Conservation (phyloP, 148 eudicot genomes). For the Silene latifolia region DNA sequence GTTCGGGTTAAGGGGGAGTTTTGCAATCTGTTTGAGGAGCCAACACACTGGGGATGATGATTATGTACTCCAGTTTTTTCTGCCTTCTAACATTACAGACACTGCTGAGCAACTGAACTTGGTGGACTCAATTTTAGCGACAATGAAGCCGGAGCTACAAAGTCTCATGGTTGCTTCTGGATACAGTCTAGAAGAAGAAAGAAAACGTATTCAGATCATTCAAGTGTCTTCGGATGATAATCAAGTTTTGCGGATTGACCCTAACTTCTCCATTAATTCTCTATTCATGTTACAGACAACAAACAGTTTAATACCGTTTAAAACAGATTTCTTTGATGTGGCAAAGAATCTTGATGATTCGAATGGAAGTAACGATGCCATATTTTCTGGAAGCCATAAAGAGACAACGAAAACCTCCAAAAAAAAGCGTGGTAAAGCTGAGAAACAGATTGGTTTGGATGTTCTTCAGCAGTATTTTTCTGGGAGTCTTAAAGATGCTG, state of each 20-base stretch:
- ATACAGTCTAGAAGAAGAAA: constrained; percentile 60
- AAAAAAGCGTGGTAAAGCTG: constrained; percentile 88
- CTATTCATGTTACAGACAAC: constrained; percentile 8
- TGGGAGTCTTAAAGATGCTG: constrained; percentile 92
- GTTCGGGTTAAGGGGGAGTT: constrained; percentile 69
- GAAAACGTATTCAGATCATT: constrained; percentile 48
- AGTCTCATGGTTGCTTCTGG: constrained; percentile 82
- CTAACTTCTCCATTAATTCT: constrained; percentile 30
- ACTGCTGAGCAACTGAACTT: constrained; percentile 42
- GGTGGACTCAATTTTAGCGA: constrained; percentile 55
- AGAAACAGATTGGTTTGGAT: constrained; percentile 84
- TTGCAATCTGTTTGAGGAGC: constrained; percentile 84
- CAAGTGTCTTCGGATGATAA: constrained; percentile 46
- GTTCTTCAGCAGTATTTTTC: constrained; percentile 82
- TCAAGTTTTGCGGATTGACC: constrained; percentile 31
- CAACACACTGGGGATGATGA: constrained; percentile 72
- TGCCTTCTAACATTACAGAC: constrained; percentile 49
- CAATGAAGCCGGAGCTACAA: constrained; percentile 56
- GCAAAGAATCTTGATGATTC: constrained; percentile 24
- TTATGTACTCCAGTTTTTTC: constrained; percentile 83
- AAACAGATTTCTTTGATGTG: constrained; percentile 28
- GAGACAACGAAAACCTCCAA: constrained; percentile 48
- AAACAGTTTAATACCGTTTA: constrained; percentile 5
- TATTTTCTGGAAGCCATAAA: constrained; percentile 30
- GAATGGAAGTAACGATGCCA: constrained; percentile 25